These are phyloP conservation scores for Durotheca rogersii DNA, from an alignment of 495 filamentous ascomycete species.

Conservation along the genomic window DNA sequence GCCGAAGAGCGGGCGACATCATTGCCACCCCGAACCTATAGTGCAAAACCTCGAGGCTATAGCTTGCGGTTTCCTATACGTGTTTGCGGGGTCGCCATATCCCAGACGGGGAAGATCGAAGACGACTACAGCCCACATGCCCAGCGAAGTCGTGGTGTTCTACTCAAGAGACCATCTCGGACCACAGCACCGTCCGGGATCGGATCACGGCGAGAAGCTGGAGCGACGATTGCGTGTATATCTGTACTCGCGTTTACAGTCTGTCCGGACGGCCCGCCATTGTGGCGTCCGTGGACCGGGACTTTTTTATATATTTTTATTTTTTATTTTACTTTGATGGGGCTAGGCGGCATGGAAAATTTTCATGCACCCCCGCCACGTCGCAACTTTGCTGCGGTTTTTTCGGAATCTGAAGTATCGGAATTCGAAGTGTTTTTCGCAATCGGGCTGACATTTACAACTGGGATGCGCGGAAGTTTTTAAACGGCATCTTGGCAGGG, in stretches of 20 bases:
- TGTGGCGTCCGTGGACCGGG: no score
- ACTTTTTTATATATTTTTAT: no score
- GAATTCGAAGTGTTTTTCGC: slow-evolving; percentile 23
- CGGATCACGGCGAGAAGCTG: slow-evolving; percentile 6
- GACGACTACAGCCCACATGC: slow-evolving; percentile 6
- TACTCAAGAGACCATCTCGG: slow-evolving; percentile 1
- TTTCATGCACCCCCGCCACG: not conserved
- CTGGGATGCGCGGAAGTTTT: slow-evolving; percentile 13
- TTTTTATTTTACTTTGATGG: no score
- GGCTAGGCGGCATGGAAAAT: no score
- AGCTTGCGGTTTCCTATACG: slow-evolving; percentile 12
- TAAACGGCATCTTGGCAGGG: slow-evolving; percentile 14
- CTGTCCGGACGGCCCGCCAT: no score
- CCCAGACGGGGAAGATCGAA: not conserved
- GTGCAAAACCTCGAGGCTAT: slow-evolving; percentile 16
- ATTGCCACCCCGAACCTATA: slow-evolving; percentile 1
- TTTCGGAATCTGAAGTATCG: slow-evolving; percentile 19
- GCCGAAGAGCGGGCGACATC: slow-evolving; percentile 6
- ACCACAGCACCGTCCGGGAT: slow-evolving; percentile 3
- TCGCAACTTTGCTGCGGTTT: no score
- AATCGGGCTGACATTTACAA: slow-evolving; percentile 27
- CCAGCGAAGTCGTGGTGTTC: slow-evolving; percentile 5
- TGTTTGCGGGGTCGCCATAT: slow-evolving; percentile 5
- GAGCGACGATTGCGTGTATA: slow-evolving; percentile 2
- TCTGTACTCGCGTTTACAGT: slow-evolving; percentile 7